Conservation (phyloP, 345 rosid genomes). For the Rhizophora apiculata region DNA sequence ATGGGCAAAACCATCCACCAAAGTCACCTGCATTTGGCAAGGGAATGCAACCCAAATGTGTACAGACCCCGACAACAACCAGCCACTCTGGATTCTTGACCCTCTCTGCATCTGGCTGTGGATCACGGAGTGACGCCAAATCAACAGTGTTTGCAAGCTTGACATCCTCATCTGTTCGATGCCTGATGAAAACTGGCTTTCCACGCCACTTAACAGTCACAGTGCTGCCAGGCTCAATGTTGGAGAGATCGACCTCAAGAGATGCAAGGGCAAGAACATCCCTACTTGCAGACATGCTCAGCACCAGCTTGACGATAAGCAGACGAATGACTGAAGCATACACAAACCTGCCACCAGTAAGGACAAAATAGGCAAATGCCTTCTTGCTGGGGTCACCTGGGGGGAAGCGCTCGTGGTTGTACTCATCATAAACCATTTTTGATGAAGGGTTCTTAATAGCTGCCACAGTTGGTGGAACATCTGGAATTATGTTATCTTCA, state of each 20-base stretch:
- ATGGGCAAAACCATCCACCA: slow-evolving; percentile 98
- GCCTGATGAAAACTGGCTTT: slow-evolving; percentile 90
- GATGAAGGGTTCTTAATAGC: slow-evolving; percentile 77
- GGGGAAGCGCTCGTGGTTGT: slow-evolving; percentile 81
- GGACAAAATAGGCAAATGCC: slow-evolving; percentile 87
- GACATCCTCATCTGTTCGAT: slow-evolving; percentile 85
- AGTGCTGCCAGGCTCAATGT: slow-evolving; percentile 81
- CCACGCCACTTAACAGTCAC: slow-evolving; percentile 99
- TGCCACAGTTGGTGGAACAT: slow-evolving; percentile 54
- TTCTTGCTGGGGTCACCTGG: slow-evolving; percentile 96
- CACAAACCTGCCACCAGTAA: slow-evolving; percentile 87
- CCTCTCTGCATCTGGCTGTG: slow-evolving; percentile 68
- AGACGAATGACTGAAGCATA: slow-evolving; percentile 81
- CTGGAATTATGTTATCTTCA: slow-evolving; percentile 43
- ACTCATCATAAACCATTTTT: slow-evolving; percentile 73
- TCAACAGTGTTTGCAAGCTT: slow-evolving; percentile 84
- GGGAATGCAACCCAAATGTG: slow-evolving; percentile 95
- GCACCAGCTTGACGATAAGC: slow-evolving; percentile 68
- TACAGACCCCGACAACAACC: slow-evolving; percentile 82
- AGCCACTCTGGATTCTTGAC: slow-evolving; percentile 95
- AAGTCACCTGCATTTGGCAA: slow-evolving; percentile 96
- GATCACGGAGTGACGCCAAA: slow-evolving; percentile 74
- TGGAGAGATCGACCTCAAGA: slow-evolving; percentile 86
- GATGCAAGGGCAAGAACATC: slow-evolving; percentile 95
- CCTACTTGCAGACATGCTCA: slow-evolving; percentile 95